Percentiles rank a stretch among this genome's conserved stretches.
Evolutionary conservation across 345 rosid species (phyloP).

Genomic region (Orychophragmus violaceus): DNA sequence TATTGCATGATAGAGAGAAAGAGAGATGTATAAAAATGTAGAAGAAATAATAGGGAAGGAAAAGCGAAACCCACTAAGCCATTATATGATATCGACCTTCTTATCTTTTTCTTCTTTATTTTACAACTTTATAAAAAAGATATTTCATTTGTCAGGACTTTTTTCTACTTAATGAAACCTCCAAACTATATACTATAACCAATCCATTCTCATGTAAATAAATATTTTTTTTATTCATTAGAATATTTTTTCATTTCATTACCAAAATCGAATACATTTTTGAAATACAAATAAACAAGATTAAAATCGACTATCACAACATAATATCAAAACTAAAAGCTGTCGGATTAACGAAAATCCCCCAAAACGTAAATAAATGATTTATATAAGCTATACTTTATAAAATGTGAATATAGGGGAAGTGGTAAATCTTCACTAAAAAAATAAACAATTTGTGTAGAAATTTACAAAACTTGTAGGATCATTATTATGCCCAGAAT

Average conservation of each 20-base stretch:
- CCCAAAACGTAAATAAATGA: not conserved
- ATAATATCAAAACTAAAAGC: too few species aligned
- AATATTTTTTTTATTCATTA: too few species aligned
- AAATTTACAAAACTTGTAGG: not conserved
- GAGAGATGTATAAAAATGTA: not conserved
- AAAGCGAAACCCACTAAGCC: conserved; percentile 59
- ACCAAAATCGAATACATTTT: too few species aligned
- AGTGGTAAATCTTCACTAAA: not conserved
- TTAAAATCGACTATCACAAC: too few species aligned
- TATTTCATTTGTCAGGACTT: conserved; percentile 38
- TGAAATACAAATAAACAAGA: too few species aligned
- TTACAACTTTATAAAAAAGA: not conserved
- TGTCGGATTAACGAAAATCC: too few species aligned
- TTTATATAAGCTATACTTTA: not conserved
- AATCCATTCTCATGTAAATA: conserved; percentile 12
- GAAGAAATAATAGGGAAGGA: conserved; percentile 29
- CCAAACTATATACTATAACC: conserved; percentile 10
- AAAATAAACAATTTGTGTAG: not conserved
- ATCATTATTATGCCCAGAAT: not conserved
- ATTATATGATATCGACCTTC: conserved; percentile 36
- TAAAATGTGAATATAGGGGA: not conserved
- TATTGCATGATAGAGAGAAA: not conserved
- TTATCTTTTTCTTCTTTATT: conserved; percentile 26
- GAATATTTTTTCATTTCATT: too few species aligned
- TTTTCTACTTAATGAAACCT: conserved; percentile 19